Evolutionary conservation across 2,329 filamentous ascomycete species (phyloP).

Genomic region (Chrysoporthe cubensis): DNA sequence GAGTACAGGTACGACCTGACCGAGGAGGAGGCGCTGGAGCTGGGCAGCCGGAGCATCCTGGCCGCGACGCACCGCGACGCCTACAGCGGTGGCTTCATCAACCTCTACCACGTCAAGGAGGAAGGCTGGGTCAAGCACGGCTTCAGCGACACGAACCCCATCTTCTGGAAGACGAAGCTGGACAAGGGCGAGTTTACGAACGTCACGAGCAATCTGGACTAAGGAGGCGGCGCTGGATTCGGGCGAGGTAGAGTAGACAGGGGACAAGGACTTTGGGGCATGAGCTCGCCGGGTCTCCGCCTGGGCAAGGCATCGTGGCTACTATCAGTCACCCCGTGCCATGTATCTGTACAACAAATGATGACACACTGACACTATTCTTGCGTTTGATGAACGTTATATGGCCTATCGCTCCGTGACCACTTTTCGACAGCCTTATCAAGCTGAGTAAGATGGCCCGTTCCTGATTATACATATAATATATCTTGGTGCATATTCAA

Average conservation of each 20-base stretch:
- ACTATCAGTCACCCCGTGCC: not conserved
- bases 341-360: constrained; percentile 35
- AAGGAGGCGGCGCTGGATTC: constrained; percentile 35
- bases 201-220: constrained; percentile 78
- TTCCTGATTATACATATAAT: constrained; percentile 1
- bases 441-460: not conserved
- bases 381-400: not conserved
- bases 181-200: constrained; percentile 98
- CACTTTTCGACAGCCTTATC: not conserved
- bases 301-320: constrained; percentile 10
- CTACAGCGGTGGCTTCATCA: constrained; percentile 98
- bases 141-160: constrained; percentile 97
- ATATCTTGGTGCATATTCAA: not conserved
- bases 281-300: not conserved
- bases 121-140: constrained; percentile 98
- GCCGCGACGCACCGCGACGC: constrained; percentile 96
- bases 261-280: not conserved
- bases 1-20: constrained; percentile 90
- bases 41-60: constrained; percentile 89
- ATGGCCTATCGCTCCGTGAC: not conserved
- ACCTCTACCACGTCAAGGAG: constrained; percentile 99
- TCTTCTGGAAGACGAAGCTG: constrained; percentile 99
- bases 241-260: constrained; percentile 3
- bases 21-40: constrained; percentile 85
- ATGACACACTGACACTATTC: not conserved